Evolutionary conservation across 345 rosid genomes (phyloP).

Genomic region (Populus deltoides): DNA sequence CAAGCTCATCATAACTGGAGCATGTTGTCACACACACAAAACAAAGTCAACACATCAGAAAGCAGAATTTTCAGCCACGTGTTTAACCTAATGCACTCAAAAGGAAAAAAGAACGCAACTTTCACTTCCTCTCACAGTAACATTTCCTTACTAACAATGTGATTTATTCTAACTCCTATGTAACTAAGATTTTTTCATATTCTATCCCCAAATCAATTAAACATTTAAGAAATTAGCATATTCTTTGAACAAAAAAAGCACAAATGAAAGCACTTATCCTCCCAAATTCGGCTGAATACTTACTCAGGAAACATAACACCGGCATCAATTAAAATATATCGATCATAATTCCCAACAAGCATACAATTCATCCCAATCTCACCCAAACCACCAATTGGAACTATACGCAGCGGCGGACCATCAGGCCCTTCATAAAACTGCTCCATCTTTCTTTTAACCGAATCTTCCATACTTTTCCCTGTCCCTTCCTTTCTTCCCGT

Average conservation of each 20-base stretch:
- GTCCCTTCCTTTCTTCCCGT: slow-evolving; percentile 67
- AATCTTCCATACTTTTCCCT: slow-evolving; percentile 93
- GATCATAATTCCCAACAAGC: slow-evolving; percentile 95
- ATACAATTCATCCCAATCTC: slow-evolving; percentile 99
- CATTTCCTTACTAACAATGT: not conserved
- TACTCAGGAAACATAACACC: slow-evolving; percentile 99
- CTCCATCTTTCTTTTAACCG: slow-evolving; percentile 92
- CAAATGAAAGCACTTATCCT: not conserved
- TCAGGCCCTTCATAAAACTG: slow-evolving; percentile 85
- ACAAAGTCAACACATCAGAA: slow-evolving; percentile 13
- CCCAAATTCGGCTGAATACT: slow-evolving; percentile 26
- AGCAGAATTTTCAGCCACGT: not conserved
- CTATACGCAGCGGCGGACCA: slow-evolving; percentile 93
- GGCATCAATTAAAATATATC: slow-evolving; percentile 87
- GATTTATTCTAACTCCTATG: not conserved
- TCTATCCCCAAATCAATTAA: not conserved
- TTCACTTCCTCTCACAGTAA: not conserved
- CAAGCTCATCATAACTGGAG: slow-evolving; percentile 87
- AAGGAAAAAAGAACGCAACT: not conserved
- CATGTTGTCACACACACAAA: slow-evolving; percentile 1
- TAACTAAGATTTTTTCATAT: not conserved
- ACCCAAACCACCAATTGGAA: slow-evolving; percentile 97
- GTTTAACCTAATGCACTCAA: not conserved
- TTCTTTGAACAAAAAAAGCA: not conserved
- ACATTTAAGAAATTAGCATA: slow-evolving; percentile 6